phyloP scores from a whole-genome alignment of 371 early-diverging fungal genomes.

The Circinella minor region DNA sequence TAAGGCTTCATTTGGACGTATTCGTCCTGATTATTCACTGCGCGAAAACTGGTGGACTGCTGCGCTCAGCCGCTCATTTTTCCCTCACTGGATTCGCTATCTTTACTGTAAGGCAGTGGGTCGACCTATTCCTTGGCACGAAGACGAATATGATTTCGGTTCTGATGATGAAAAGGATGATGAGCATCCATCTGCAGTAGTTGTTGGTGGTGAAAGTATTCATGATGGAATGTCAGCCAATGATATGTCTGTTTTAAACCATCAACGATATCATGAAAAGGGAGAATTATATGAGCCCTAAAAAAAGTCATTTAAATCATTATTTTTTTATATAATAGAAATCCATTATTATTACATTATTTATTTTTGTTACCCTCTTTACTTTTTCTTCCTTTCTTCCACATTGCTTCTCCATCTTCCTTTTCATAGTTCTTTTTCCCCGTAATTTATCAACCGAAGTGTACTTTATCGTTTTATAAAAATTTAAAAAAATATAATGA shows the following conservation, averaged over 20 bases:
- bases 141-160: conserved; percentile 39
- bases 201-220: conserved; percentile 3
- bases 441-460: no score
- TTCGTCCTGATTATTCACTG: conserved; percentile 50
- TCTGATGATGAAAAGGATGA: conserved; percentile 14
- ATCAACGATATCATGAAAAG: conserved; percentile 5
- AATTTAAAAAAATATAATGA: no score
- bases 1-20: conserved; percentile 55
- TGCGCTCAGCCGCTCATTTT: conserved; percentile 39
- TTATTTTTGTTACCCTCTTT: background rate
- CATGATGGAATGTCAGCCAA: conserved; percentile 1
- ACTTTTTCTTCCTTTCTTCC: background rate
- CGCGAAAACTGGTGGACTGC: conserved; percentile 58
- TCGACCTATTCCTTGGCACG: conserved; percentile 33
- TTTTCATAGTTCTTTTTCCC: no score
- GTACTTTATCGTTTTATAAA: no score
- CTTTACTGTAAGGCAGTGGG: conserved; percentile 33
- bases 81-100: conserved; percentile 46
- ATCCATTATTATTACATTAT: background rate
- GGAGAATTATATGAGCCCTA: background rate
- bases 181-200: background rate
- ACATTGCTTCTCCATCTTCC: no score
- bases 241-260: conserved; percentile 2
- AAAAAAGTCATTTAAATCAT: background rate
- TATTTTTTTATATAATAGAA: no score